Percentiles rank a stretch among this genome's conserved stretches.
These are phyloP conservation scores for Ochetophila trinervis DNA, from an alignment of 306 rosid species.

Conservation along the genomic window DNA sequence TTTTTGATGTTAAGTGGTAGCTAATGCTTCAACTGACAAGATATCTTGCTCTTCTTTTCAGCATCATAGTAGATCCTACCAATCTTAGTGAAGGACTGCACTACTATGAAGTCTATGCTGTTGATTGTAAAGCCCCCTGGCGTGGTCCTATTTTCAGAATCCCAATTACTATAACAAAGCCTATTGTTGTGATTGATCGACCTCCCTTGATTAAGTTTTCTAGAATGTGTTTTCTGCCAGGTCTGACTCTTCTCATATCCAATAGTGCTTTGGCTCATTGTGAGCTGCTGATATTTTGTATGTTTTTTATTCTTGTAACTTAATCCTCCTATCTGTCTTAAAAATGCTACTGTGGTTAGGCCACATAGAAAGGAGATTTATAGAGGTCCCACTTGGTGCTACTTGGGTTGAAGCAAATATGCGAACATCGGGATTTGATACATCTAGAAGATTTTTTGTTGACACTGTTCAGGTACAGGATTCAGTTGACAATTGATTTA, in stretches of 20 bases:
- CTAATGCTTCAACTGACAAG: constrained; percentile 13
- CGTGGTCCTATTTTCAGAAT: constrained; percentile 96
- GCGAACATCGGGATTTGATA: constrained; percentile 81
- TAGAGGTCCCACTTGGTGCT: constrained; percentile 87
- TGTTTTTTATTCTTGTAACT: constrained; percentile 19
- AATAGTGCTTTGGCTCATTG: constrained; percentile 15
- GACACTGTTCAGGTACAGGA: constrained; percentile 83
- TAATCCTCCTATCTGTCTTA: constrained; percentile 20
- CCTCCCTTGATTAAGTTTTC: constrained; percentile 67
- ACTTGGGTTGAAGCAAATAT: constrained; percentile 89
- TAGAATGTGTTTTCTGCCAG: constrained; percentile 77
- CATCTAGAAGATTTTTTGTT: constrained; percentile 71
- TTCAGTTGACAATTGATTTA: constrained; percentile 16
- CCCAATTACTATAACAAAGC: constrained; percentile 85
- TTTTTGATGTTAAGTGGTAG: constrained; percentile 14
- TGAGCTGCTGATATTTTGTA: constrained; percentile 10
- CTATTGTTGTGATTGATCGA: constrained; percentile 50
- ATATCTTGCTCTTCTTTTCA: constrained; percentile 38
- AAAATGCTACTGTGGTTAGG: constrained; percentile 50
- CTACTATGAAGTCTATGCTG: constrained; percentile 77
- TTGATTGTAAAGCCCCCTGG: constrained; percentile 96
- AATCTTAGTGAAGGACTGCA: constrained; percentile 81
- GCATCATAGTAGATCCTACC: constrained; percentile 82
- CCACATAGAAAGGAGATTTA: constrained; percentile 82
- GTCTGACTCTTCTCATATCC: constrained; percentile 31